Evolutionary conservation across 177 flowering plant genomes (phyloP), one percentile per base, ranked within the genome.

Genomic region (Vitis hybrid): DNA sequence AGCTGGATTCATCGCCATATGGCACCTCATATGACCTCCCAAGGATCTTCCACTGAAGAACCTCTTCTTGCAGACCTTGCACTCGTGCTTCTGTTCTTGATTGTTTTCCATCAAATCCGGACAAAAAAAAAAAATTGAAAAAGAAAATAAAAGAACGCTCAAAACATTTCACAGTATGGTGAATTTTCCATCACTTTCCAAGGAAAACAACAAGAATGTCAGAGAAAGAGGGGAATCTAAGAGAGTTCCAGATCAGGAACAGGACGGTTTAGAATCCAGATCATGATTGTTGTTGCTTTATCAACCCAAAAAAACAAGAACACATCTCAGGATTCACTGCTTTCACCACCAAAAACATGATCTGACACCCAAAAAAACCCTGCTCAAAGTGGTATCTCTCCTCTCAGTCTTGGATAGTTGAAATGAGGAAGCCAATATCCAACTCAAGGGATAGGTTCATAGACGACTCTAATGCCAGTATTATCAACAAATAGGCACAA

Each of bases 21-120:
- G 88, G 57, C 69, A 19, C 70, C 71, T 76, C 81, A 77, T 77
- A 64, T 77, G 83, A 69, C 80, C 82, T 30, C 80, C 78, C 65
- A 80, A 74, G 9, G 74, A 76, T 60, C 52, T 76, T 21, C 80
- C 82, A 69, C 34, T 84, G 12, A 19, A 14, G 70, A 77, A 80
- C 49, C 70, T 62, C 72, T 60, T 67, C 48, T 49, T 65, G 74
- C 85, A 84, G 10, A 72, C 40, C 73, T 69, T 82, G 74, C 85
- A 82, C 10, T 67, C 21, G 12, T 64, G 64, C 66, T 56, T 69
- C 71, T 72, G 52, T 65, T 70, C 71, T 69, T 71, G 77, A 63
- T 65, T 64, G 57, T 78, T 72, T 21, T 66, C 77, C 72, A 72
- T 76, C 68, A 21, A 5, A 26, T n/a, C 48, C 70, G 67, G 52